A percentile compares a stretch with the other conserved stretches of the same genome.
Conservation (phyloP, 306 rosid genomes). For the Chamaecrista fasciculata region DNA sequence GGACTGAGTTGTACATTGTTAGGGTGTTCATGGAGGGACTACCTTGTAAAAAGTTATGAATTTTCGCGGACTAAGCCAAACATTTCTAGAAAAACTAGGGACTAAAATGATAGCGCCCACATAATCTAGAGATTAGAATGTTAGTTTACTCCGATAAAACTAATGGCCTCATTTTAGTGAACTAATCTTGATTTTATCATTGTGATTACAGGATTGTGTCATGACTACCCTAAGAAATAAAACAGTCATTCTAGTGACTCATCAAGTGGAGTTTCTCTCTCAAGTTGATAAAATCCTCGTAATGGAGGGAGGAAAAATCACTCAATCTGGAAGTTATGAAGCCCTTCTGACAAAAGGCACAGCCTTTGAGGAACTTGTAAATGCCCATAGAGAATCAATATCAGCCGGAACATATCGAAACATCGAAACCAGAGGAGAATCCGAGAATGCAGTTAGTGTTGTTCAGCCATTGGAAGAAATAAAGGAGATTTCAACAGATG, state of each 20-base stretch:
- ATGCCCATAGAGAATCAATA: slow-evolving; percentile 64
- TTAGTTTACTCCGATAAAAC: neutral
- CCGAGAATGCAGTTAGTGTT: slow-evolving; percentile 17
- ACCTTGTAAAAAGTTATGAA: no score
- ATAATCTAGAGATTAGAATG: no score
- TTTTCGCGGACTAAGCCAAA: no score
- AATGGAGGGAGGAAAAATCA: slow-evolving; percentile 57
- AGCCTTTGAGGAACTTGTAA: slow-evolving; percentile 75
- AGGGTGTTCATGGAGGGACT: no score
- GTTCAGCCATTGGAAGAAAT: slow-evolving; percentile 34
- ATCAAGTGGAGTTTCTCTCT: slow-evolving; percentile 82
- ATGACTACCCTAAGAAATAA: slow-evolving; percentile 56
- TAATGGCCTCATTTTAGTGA: neutral
- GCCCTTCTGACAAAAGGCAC: slow-evolving; percentile 60
- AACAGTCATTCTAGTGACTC: slow-evolving; percentile 76
- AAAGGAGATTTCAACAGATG: slow-evolving; percentile 35
- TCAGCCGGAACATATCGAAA: slow-evolving; percentile 33
- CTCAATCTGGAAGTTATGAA: slow-evolving; percentile 69
- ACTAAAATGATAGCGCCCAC: no score
- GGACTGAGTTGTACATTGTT: no score
- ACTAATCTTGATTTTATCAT: slow-evolving; percentile 17
- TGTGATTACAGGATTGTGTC: slow-evolving; percentile 63
- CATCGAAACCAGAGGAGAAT: slow-evolving; percentile 27
- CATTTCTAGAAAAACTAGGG: no score
- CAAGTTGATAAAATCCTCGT: slow-evolving; percentile 68